Evolutionary conservation across 2,329 filamentous ascomycete genomes (phyloP).

Genomic region (Trichoderma simmonsii): DNA sequence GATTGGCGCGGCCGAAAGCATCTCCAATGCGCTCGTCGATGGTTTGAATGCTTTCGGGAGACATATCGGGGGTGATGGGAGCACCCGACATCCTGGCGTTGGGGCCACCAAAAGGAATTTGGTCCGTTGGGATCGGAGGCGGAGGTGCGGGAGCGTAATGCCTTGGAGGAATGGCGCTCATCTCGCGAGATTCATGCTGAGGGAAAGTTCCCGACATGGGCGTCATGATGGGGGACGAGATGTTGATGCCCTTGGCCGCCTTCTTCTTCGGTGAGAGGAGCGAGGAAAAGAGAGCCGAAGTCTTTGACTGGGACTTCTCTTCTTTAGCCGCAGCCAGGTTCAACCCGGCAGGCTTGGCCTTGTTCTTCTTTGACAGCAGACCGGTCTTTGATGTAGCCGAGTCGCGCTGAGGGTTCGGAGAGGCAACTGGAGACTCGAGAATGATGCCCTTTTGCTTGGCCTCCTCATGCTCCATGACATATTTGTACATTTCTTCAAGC

Average conservation of each 20-base stretch:
- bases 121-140: slow-evolving; percentile 52
- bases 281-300: slow-evolving; percentile 59
- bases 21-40: slow-evolving; percentile 56
- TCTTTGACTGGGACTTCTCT: slow-evolving; percentile 53
- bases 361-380: slow-evolving; percentile 44
- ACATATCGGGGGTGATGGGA: slow-evolving; percentile 34
- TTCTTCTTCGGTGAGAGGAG: slow-evolving; percentile 59
- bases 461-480: slow-evolving; percentile 85
- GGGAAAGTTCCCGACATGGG: slow-evolving; percentile 60
- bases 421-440: slow-evolving; percentile 41
- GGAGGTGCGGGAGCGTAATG: slow-evolving; percentile 57
- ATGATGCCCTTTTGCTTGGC: slow-evolving; percentile 57
- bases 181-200: slow-evolving; percentile 52
- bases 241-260: slow-evolving; percentile 51
- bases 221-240: slow-evolving; percentile 65
- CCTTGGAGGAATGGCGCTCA: slow-evolving; percentile 56
- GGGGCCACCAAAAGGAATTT: slow-evolving; percentile 35
- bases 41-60: slow-evolving; percentile 43
- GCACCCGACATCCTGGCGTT: slow-evolving; percentile 27
- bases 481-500: slow-evolving; percentile 85
- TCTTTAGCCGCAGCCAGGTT: slow-evolving; percentile 44
- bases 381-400: slow-evolving; percentile 27
- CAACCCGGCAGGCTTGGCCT: slow-evolving; percentile 48
- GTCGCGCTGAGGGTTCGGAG: slow-evolving; percentile 28
- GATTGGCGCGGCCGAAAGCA: slow-evolving; percentile 33